Conservation (phyloP, 2,329 filamentous ascomycete genomes). For the Sphaceloma murrayae region DNA sequence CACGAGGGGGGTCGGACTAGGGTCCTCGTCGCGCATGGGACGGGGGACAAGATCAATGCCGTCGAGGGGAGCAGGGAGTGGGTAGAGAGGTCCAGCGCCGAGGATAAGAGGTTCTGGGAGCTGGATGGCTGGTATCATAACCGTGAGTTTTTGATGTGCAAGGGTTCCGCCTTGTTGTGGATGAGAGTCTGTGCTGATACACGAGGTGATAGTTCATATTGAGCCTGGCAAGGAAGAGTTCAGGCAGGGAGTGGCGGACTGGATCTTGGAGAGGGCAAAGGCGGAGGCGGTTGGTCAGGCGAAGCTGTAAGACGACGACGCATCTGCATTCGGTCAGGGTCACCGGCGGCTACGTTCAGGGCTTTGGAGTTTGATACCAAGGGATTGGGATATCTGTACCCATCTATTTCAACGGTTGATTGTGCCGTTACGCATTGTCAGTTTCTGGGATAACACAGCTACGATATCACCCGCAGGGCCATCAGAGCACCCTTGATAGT, state of each 20-base stretch:
- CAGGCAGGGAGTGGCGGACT: conserved; percentile 14
- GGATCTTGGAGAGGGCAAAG: conserved; percentile 13
- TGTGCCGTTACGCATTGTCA: too few species aligned
- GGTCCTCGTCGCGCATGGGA: conserved; percentile 68
- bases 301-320: not conserved
- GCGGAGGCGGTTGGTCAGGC: not conserved
- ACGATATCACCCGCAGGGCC: too few species aligned
- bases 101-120: conserved; percentile 60
- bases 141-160: too few species aligned
- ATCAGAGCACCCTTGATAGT: too few species aligned
- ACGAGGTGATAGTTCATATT: conserved; percentile 15
- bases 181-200: too few species aligned
- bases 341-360: not conserved
- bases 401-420: too few species aligned
- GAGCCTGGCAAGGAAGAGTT: conserved; percentile 15
- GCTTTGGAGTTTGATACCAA: conserved; percentile 3
- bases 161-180: too few species aligned
- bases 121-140: conserved; percentile 77
- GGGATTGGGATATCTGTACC: not conserved
- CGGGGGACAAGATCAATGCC: conserved; percentile 59
- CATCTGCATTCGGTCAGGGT: not conserved
- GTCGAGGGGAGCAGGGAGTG: conserved; percentile 56
- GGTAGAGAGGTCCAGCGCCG: conserved; percentile 47
- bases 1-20: conserved; percentile 49
- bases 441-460: too few species aligned